Evolutionary conservation across 768 basidiomycete genomes (phyloP).

Genomic region (Calocera viscosa): DNA sequence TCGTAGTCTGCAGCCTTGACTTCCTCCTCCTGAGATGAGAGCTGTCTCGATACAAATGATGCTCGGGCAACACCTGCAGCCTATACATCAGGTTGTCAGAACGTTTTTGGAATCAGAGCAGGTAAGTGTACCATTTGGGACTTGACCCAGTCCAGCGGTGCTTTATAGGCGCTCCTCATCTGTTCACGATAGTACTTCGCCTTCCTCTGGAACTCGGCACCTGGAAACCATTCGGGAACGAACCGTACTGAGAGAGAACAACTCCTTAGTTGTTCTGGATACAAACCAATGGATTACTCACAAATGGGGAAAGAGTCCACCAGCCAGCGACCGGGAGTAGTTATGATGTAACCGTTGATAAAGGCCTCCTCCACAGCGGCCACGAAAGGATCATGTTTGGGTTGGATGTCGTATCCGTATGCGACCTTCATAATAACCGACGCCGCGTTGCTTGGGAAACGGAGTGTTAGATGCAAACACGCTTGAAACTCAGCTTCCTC

Average conservation of each 20-base stretch:
- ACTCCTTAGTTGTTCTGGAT: too few species aligned
- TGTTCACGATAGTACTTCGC: conserved; percentile 5
- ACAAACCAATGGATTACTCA: conserved; percentile 5
- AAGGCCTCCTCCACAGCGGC: conserved; percentile 21
- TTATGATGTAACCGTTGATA: not conserved
- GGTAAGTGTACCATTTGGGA: not conserved
- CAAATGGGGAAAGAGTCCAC: conserved; percentile 18
- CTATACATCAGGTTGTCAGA: not conserved
- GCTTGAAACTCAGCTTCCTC: too few species aligned
- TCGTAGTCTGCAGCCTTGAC: too few species aligned
- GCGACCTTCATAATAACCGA: conserved; percentile 33
- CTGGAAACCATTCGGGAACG: conserved; percentile 19
- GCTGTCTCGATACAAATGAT: not conserved
- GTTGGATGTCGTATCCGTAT: conserved; percentile 35
- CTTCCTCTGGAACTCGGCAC: conserved; percentile 13
- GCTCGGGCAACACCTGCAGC: not conserved
- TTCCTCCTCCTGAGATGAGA: not conserved
- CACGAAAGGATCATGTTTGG: conserved; percentile 31
- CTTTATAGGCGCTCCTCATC: not conserved
- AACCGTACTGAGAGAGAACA: conserved; percentile 23
- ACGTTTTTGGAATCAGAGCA: not conserved
- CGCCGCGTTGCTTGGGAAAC: conserved; percentile 29
- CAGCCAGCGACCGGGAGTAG: conserved; percentile 19
- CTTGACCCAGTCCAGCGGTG: not conserved
- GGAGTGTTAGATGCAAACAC: too few species aligned